Base-by-base conservation (phyloP, 768 basidiomycete species). In the Piloderma croceum region DNA sequence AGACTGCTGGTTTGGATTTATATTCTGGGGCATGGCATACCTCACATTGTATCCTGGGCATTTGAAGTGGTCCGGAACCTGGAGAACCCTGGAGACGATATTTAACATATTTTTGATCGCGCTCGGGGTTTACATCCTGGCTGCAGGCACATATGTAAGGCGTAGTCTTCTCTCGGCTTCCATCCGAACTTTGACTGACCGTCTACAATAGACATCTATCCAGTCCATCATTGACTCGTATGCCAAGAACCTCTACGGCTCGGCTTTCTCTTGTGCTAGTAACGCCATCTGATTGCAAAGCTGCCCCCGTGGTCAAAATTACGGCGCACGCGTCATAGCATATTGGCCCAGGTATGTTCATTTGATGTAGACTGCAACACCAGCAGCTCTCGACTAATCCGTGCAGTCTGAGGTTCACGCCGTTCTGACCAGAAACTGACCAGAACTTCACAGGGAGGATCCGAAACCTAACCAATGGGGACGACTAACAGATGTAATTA, bases 21-120 rank as follows among this genome's bases (percentile, higher is more conserved):
- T 69, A 17, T 69, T 68, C 55, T 70, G 68, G 67, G 67, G 61
- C 7, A 65, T 69, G 63, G 65, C 66, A 10, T 70, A 69, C 50
- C 46, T 70, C 2, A 50, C 59, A 9, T 49, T 70, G n/a, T 53
- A 66, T 44, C 66, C 67, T 2, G 60, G 62, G 3, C 47, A 49
- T 23, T 38, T 42, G 40, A 61, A 54, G 42, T 70, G 68, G 68
- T 47, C 48, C n/a, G 59, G 63, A 11, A 35, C 41, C 2, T 44
- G 56, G 38, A 53, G 61, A 22, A 54, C 51, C 10, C 24, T 53
- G 4, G 66, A 69, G 48, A 70, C 68, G 7, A 22, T 63, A 12
- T 24, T 67, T 31, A 70, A 70, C 43, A 66, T 64, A 34, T 56
- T 47, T 25, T 48, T 68, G 24, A 64, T 69, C 38, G 20, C 63